Percentiles rank a stretch among this genome's conserved stretches.
phyloP scores from a whole-genome alignment of 495 filamentous ascomycete genomes.

The Elasticomyces elasticus region DNA sequence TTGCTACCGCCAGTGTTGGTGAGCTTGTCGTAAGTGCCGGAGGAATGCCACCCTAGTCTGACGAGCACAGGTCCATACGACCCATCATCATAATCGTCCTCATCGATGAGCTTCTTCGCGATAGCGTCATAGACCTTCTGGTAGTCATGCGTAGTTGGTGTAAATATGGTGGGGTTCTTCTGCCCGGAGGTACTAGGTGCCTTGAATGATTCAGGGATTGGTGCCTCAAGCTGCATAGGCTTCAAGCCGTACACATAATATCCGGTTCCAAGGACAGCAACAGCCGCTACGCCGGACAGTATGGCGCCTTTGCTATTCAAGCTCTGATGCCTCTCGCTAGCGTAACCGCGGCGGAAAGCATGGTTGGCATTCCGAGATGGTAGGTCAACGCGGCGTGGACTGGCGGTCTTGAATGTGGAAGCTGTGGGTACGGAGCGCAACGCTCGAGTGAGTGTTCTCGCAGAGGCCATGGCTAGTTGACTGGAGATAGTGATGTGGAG shows the following conservation, averaged over 20 bases:
- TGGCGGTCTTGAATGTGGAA: conserved; percentile 40
- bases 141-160: conserved; percentile 76
- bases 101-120: conserved; percentile 65
- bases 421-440: conserved; percentile 40
- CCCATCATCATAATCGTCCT: conserved; percentile 94
- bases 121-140: conserved; percentile 92
- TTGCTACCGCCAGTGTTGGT: conserved; percentile 90
- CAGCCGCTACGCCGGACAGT: conserved; percentile 47
- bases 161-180: conserved; percentile 33
- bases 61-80: conserved; percentile 73
- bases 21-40: conserved; percentile 61
- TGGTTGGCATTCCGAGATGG: conserved; percentile 54
- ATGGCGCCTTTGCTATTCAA: conserved; percentile 36
- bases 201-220: neutral
- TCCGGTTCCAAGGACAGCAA: conserved; percentile 53
- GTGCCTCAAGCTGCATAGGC: neutral
- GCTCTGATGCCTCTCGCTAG: conserved; percentile 52
- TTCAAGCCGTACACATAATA: conserved; percentile 52
- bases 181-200: neutral
- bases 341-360: conserved; percentile 62
- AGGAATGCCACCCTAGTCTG: conserved; percentile 31
- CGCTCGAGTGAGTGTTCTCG: conserved; percentile 10
- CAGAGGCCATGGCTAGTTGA: conserved; percentile 20
- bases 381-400: conserved; percentile 45
- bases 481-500: too few relatives aligned